Evolutionary conservation across 2,329 filamentous ascomycete genomes (phyloP).

Genomic region (Trichoderma koningiopsis): DNA sequence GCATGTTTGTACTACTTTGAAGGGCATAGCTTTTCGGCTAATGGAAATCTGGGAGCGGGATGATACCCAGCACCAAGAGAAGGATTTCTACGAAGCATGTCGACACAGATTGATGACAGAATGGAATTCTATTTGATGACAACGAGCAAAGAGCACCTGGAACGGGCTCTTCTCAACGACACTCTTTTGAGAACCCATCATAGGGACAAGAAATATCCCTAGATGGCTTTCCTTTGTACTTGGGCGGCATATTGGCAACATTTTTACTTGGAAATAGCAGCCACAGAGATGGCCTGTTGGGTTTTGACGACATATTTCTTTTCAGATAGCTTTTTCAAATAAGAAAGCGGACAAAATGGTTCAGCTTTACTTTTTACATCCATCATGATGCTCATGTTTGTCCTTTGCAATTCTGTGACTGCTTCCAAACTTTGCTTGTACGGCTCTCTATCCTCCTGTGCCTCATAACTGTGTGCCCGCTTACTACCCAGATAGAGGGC

Average conservation of each 20-base stretch:
- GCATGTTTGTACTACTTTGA: conserved; percentile 20
- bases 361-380: conserved; percentile 14
- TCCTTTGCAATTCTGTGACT: not conserved
- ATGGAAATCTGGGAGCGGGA: conserved; percentile 23
- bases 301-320: conserved; percentile 24
- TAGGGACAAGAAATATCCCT: conserved; percentile 11
- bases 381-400: not conserved
- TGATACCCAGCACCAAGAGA: conserved; percentile 13
- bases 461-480: not conserved
- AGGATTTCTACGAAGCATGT: conserved; percentile 19
- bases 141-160: conserved; percentile 21
- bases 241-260: conserved; percentile 21
- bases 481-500: not conserved
- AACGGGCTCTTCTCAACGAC: conserved; percentile 19
- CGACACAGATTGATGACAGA: conserved; percentile 25
- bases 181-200: conserved; percentile 24
- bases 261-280: conserved; percentile 20
- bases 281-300: conserved; percentile 17
- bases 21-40: conserved; percentile 25
- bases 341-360: conserved; percentile 14
- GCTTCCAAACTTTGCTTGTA: not conserved
- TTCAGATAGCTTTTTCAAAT: conserved; percentile 14
- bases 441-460: not conserved
- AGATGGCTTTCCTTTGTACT: conserved; percentile 25
- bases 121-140: conserved; percentile 16